phyloP scores from a whole-genome alignment of 768 basidiomycete genomes.

The Tricholoma hemisulphureum region DNA sequence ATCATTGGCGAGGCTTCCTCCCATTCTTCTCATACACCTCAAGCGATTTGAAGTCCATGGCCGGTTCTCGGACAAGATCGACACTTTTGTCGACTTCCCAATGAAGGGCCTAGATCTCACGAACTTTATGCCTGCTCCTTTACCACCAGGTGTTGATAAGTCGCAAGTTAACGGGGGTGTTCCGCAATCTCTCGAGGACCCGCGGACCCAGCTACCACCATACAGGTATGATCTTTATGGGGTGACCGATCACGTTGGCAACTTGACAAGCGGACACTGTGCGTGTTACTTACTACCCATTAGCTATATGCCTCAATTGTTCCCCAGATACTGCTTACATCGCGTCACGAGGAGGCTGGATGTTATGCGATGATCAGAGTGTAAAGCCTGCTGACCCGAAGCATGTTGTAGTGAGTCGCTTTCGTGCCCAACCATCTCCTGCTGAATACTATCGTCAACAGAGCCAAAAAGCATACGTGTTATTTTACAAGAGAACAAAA shows the following conservation, averaged over 20 bases:
- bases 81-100: constrained; percentile 93
- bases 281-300: constrained; percentile 31
- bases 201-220: constrained; percentile 79
- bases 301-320: constrained; percentile 3
- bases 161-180: constrained; percentile 41
- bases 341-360: constrained; percentile 83
- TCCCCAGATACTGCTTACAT: constrained; percentile 87
- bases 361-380: constrained; percentile 92
- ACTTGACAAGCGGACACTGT: constrained; percentile 95
- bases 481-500: constrained; percentile 74
- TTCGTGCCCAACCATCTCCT: not conserved
- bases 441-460: constrained; percentile 16
- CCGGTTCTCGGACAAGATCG: constrained; percentile 93
- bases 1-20: constrained; percentile 88
- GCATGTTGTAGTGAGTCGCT: constrained; percentile 73
- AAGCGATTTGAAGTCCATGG: constrained; percentile 92
- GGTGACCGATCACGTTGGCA: constrained; percentile 96
- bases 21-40: constrained; percentile 87
- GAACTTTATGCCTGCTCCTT: constrained; percentile 81
- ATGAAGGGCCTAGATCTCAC: constrained; percentile 58
- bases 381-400: constrained; percentile 69
- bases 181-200: constrained; percentile 58
- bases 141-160: constrained; percentile 63
- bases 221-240: constrained; percentile 93
- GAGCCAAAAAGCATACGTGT: constrained; percentile 69